Conservation (phyloP, 2,329 filamentous ascomycete genomes). For the Nemania diffusa region DNA sequence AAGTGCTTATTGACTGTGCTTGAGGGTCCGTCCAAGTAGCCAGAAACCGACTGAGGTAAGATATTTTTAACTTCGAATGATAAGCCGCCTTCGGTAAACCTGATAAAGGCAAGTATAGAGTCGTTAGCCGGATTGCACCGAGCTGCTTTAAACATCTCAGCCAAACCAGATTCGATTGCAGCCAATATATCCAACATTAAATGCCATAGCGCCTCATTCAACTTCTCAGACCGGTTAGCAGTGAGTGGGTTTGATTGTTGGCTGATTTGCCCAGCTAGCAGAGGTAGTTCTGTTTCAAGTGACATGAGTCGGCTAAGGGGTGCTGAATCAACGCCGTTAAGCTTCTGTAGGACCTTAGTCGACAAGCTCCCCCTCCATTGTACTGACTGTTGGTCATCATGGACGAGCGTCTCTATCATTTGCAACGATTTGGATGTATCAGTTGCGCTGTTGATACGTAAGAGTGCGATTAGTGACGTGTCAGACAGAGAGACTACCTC, state of each 20-base stretch:
- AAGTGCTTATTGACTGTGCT: constrained; percentile 54
- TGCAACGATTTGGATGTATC: constrained; percentile 57
- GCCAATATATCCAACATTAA: constrained; percentile 57
- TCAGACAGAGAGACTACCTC: constrained; percentile 63
- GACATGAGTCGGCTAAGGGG: constrained; percentile 69
- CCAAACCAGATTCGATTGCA: constrained; percentile 52
- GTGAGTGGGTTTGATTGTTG: constrained; percentile 61
- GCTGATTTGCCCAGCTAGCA: constrained; percentile 66
- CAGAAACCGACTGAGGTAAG: constrained; percentile 41
- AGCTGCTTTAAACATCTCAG: constrained; percentile 43
- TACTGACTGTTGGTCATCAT: constrained; percentile 35
- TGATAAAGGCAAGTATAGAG: constrained; percentile 33
- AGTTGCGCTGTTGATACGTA: constrained; percentile 55
- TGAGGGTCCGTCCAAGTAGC: constrained; percentile 31
- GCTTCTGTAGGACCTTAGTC: constrained; percentile 64
- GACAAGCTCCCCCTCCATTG: constrained; percentile 60
- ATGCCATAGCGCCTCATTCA: constrained; percentile 61
- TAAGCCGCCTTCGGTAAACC: constrained; percentile 43
- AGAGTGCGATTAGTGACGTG: constrained; percentile 55
- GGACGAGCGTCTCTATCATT: constrained; percentile 59
- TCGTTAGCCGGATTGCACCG: constrained; percentile 38
- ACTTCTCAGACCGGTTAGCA: constrained; percentile 59
- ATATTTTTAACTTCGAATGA: constrained; percentile 43
- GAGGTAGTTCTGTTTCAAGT: constrained; percentile 72
- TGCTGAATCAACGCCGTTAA: constrained; percentile 63